phyloP scores from a whole-genome alignment of 345 rosid genomes.

The Bruguiera sexangula region DNA sequence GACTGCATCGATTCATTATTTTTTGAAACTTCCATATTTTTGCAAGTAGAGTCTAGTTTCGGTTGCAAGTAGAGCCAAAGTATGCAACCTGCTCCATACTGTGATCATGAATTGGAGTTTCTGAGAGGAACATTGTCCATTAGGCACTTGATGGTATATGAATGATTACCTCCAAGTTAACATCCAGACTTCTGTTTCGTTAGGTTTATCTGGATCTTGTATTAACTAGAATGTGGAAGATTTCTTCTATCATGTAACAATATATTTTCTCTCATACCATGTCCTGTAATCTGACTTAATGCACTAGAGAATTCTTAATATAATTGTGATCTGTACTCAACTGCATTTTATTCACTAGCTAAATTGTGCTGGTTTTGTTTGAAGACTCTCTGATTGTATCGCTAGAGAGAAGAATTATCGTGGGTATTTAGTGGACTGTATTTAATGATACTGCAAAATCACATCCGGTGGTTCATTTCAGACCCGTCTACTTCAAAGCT shows the following conservation, averaged over 20 bases:
- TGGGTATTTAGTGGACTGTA: neutral
- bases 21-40: too few relatives aligned
- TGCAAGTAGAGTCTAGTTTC: too few relatives aligned
- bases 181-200: slow-evolving; percentile 18
- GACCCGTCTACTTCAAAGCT: slow-evolving; percentile 14
- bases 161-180: slow-evolving; percentile 22
- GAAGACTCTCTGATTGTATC: neutral
- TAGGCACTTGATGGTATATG: slow-evolving; percentile 36
- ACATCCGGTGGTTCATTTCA: slow-evolving; percentile 1
- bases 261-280: slow-evolving; percentile 20
- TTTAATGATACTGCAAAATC: neutral
- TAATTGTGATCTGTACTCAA: slow-evolving; percentile 7
- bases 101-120: slow-evolving; percentile 19
- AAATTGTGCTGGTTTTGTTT: neutral
- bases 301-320: slow-evolving; percentile 14
- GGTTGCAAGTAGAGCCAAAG: slow-evolving; percentile 18
- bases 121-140: slow-evolving; percentile 3
- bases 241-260: slow-evolving; percentile 4
- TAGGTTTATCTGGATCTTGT: slow-evolving; percentile 14
- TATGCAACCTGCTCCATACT: slow-evolving; percentile 38
- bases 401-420: neutral
- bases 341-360: neutral
- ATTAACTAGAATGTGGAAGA: slow-evolving; percentile 18
- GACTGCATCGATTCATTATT: too few relatives aligned
- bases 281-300: slow-evolving; percentile 18